Conservation (phyloP, 2,329 filamentous ascomycete genomes). For the Fusarium napiforme region DNA sequence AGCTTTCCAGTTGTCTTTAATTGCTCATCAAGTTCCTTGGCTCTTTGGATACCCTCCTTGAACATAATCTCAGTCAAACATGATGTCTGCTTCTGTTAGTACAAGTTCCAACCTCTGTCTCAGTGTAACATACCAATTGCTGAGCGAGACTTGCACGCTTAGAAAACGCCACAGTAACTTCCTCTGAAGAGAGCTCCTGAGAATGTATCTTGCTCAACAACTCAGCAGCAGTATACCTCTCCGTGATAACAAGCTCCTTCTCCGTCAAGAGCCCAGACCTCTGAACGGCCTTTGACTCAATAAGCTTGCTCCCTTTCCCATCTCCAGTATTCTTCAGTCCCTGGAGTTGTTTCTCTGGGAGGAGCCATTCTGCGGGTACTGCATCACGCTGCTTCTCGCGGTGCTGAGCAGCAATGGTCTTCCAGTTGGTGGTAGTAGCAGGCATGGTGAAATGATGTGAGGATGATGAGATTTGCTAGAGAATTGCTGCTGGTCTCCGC, state of each 20-base stretch:
- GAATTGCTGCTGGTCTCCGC: background rate
- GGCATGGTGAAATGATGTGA: conserved; percentile 22
- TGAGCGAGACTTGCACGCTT: conserved; percentile 40
- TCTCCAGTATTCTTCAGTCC: background rate
- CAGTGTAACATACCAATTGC: conserved; percentile 14
- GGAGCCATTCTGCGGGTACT: conserved; percentile 25
- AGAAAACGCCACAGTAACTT: conserved; percentile 35
- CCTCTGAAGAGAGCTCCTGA: conserved; percentile 28
- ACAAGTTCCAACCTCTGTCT: rapidly evolving
- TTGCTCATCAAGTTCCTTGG: conserved; percentile 29
- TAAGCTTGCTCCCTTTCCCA: conserved; percentile 9
- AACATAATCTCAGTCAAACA: conserved; percentile 40
- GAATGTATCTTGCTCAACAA: conserved; percentile 22
- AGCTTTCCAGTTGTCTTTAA: conserved; percentile 35
- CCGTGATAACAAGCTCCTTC: conserved; percentile 26
- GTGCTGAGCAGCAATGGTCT: conserved; percentile 34
- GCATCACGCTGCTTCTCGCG: conserved; percentile 27
- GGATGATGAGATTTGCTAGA: background rate
- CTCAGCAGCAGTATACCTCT: conserved; percentile 25
- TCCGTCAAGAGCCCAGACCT: conserved; percentile 27
- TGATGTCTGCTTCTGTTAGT: conserved; percentile 18
- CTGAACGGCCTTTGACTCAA: conserved; percentile 18
- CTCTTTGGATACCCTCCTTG: conserved; percentile 29
- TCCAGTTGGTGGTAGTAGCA: conserved; percentile 24
- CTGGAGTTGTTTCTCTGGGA: conserved; percentile 14